Conservation (phyloP, 345 rosid genomes). For the Raphanus raphanistrum region DNA sequence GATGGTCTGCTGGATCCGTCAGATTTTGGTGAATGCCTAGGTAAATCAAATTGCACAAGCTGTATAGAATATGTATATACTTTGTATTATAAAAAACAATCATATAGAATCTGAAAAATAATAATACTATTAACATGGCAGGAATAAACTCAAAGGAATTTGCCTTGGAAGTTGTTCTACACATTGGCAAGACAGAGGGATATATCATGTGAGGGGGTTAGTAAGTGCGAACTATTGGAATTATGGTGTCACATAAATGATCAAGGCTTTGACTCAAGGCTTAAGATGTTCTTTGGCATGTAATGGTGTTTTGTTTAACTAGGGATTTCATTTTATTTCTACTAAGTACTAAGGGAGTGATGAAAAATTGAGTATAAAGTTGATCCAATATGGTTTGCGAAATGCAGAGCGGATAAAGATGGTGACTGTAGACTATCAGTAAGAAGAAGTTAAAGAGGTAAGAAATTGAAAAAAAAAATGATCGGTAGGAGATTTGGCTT, state of each 20-base stretch:
- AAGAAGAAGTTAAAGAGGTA: constrained; percentile 61
- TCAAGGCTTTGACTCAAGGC: constrained; percentile 63
- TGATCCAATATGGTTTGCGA: neutral
- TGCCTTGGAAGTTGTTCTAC: constrained; percentile 54
- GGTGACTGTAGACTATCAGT: constrained; percentile 62
- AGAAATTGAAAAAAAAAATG: too few species aligned
- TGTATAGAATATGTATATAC: too few species aligned
- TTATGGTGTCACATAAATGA: constrained; percentile 66
- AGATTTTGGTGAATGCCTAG: neutral
- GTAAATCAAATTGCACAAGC: neutral
- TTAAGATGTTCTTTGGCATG: constrained; percentile 67
- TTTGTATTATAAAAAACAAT: neutral
- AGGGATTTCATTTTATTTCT: constrained; percentile 22
- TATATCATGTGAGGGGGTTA: constrained; percentile 41
- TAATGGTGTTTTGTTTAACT: constrained; percentile 18
- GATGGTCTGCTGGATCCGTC: neutral
- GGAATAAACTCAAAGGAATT: constrained; percentile 72
- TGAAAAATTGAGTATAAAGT: neutral
- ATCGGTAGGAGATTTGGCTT: neutral
- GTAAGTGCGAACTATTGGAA: constrained; percentile 39
- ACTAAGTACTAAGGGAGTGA: neutral
- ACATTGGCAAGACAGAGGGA: constrained; percentile 50
- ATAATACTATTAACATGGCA: constrained; percentile 9
- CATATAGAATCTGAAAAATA: neutral
- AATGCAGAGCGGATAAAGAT: constrained; percentile 66